phyloP scores from a whole-genome alignment of 257 asterid genomes.

The Capsicum pubescens region DNA sequence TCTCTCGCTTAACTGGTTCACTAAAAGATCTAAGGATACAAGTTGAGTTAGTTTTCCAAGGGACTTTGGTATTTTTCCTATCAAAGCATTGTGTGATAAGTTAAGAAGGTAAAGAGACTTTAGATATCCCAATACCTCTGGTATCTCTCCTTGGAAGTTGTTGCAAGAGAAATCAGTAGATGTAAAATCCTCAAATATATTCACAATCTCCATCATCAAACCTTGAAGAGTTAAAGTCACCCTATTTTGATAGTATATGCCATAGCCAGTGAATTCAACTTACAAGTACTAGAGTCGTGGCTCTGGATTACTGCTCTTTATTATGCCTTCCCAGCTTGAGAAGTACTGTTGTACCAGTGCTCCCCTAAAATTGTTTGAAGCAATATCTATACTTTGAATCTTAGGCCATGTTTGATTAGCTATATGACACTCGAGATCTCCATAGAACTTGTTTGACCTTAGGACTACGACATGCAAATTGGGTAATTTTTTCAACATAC shows the following conservation, averaged over 20 bases:
- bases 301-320: too few relatives aligned
- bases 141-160: conserved; percentile 9
- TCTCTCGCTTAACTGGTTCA: conserved; percentile 41
- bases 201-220: not conserved
- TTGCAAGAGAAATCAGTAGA: conserved; percentile 20
- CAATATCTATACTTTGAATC: not conserved
- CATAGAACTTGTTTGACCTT: not conserved
- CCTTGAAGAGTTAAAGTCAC: not conserved
- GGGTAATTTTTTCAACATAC: not conserved
- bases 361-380: too few relatives aligned
- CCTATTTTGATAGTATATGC: too few relatives aligned
- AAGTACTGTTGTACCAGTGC: too few relatives aligned
- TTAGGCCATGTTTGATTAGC: not conserved
- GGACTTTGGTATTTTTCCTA: conserved; percentile 5
- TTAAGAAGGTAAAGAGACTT: not conserved
- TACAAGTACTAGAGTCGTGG: too few relatives aligned
- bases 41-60: not conserved
- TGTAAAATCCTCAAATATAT: not conserved
- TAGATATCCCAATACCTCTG: conserved; percentile 4
- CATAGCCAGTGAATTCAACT: too few relatives aligned
- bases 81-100: conserved; percentile 19
- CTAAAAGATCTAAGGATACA: conserved; percentile 19
- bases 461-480: conserved; percentile 5
- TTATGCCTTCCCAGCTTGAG: too few relatives aligned
- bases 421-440: not conserved